Percentiles rank a stretch among this genome's conserved stretches.
These are phyloP conservation scores for Hyaloscypha bicolor DNA, from an alignment of 495 filamentous ascomycete species.

Conservation along the genomic window DNA sequence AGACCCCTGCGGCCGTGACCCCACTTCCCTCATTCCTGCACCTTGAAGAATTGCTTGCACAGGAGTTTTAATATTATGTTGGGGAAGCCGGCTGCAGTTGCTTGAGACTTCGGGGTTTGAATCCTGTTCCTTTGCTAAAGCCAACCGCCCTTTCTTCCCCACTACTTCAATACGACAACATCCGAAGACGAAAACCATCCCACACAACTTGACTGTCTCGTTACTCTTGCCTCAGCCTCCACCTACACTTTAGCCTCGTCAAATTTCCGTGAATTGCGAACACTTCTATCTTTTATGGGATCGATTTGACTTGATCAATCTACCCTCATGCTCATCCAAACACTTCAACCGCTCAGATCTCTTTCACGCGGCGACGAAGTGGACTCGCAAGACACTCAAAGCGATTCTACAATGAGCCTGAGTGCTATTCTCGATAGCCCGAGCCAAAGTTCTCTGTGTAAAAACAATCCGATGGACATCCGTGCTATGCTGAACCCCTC, in stretches of 20 bases:
- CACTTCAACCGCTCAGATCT: too few relatives aligned
- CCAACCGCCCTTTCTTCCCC: not conserved
- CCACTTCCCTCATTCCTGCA: not conserved
- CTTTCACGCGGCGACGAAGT: not conserved
- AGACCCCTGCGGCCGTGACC: not conserved
- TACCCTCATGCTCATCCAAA: too few relatives aligned
- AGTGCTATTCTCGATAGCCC: not conserved
- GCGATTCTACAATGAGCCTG: not conserved
- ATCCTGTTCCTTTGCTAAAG: not conserved
- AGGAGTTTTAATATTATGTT: not conserved
- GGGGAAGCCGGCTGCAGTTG: not conserved
- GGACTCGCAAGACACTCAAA: not conserved
- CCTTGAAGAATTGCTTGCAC: not conserved
- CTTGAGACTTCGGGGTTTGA: not conserved
- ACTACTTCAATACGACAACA: slow-evolving; percentile 13
- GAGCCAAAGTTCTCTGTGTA: too few relatives aligned
- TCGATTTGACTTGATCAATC: too few relatives aligned
- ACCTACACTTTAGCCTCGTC: not conserved
- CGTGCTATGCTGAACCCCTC: not conserved
- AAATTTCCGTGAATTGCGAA: too few relatives aligned
- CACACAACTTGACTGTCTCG: not conserved
- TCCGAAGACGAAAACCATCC: slow-evolving; percentile 18
- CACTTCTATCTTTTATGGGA: too few relatives aligned
- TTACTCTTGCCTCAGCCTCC: not conserved
- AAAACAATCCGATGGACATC: not conserved